Conservation (phyloP, 805 yeast genomes). For the Yamadazyma paraphyllophila region DNA sequence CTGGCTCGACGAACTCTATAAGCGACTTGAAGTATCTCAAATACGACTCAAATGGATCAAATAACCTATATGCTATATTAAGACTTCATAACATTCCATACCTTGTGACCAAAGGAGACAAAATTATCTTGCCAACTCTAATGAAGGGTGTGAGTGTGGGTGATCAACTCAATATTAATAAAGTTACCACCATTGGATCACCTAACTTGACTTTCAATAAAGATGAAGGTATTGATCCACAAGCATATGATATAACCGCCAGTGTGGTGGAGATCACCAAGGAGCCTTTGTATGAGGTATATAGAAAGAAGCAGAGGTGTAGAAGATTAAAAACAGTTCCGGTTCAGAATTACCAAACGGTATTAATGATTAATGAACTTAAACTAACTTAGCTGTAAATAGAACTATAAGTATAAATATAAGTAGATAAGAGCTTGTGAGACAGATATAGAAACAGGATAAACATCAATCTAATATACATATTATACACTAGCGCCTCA, state of each 20-base stretch:
- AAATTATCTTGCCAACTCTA: slow-evolving; percentile 72
- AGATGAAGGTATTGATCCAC: slow-evolving; percentile 22
- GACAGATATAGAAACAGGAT: no score
- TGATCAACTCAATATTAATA: slow-evolving; percentile 68
- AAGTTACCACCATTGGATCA: slow-evolving; percentile 81
- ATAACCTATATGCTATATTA: slow-evolving; percentile 74
- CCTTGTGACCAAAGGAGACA: slow-evolving; percentile 89
- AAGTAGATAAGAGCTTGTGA: no score
- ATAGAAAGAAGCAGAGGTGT: slow-evolving; percentile 67
- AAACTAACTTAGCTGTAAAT: slow-evolving; percentile 35
- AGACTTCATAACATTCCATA: slow-evolving; percentile 81
- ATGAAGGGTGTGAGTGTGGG: slow-evolving; percentile 80
- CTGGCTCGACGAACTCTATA: not conserved
- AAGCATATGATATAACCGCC: slow-evolving; percentile 62
- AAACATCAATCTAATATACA: not conserved
- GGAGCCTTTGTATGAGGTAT: slow-evolving; percentile 60
- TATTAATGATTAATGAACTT: slow-evolving; percentile 72
- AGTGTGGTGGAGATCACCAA: slow-evolving; percentile 84
- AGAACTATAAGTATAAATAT: slow-evolving; percentile 1
- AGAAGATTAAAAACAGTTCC: slow-evolving; percentile 72
- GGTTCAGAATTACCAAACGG: slow-evolving; percentile 76
- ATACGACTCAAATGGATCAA: slow-evolving; percentile 51
- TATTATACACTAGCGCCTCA: not conserved
- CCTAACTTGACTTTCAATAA: slow-evolving; percentile 59
- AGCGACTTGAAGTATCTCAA: slow-evolving; percentile 38